Conservation (phyloP, 2,329 filamentous ascomycete genomes). For the Gnomoniopsis smithogilvyi region DNA sequence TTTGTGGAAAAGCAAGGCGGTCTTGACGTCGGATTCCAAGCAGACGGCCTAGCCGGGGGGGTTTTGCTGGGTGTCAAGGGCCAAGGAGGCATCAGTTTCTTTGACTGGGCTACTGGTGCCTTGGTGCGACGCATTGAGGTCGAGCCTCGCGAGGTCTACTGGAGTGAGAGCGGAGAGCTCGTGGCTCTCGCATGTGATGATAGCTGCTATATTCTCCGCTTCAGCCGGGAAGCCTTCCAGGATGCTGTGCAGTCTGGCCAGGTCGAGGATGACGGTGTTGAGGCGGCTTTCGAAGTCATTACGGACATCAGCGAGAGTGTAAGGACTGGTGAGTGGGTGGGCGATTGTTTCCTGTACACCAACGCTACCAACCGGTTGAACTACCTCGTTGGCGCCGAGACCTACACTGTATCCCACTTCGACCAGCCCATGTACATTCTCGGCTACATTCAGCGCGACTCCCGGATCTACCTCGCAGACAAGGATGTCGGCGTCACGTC, state of each 20-base stretch:
- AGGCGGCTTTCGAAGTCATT: constrained; percentile 93
- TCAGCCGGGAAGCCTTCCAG: constrained; percentile 83
- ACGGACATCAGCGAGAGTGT: constrained; percentile 94
- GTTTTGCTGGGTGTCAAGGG: constrained; percentile 91
- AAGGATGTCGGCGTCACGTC: constrained; percentile 93
- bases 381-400: constrained; percentile 96
- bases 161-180: constrained; percentile 94
- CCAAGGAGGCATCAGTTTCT: constrained; percentile 91
- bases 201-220: constrained; percentile 81
- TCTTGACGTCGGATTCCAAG: constrained; percentile 91
- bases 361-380: constrained; percentile 95
- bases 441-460: constrained; percentile 92
- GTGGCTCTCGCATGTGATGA: constrained; percentile 93
- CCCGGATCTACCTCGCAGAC: constrained; percentile 90
- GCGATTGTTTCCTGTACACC: constrained; percentile 98
- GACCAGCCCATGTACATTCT: constrained; percentile 93
- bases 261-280: constrained; percentile 86
- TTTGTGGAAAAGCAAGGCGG: constrained; percentile 89
- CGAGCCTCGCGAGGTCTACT: constrained; percentile 76
- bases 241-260: constrained; percentile 79
- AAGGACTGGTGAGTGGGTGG: constrained; percentile 94
- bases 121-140: constrained; percentile 90
- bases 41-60: constrained; percentile 85
- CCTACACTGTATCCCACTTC: constrained; percentile 95
- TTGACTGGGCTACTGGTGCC: constrained; percentile 89